These are phyloP conservation scores for Tolypocladium nubicola DNA, from an alignment of 2,329 filamentous ascomycete genomes.

Conservation along the genomic window DNA sequence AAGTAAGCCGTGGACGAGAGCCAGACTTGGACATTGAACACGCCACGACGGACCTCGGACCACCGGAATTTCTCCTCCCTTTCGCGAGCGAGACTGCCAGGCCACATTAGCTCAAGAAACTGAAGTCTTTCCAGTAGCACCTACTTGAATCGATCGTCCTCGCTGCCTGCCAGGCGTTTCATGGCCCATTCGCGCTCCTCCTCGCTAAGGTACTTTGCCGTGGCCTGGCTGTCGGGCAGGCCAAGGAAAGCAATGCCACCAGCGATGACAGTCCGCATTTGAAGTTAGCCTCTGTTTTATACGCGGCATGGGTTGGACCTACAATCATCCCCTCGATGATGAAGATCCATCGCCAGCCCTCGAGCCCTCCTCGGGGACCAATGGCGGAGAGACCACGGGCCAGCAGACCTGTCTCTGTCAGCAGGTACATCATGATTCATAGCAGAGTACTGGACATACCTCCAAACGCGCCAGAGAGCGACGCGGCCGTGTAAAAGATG, in stretches of 20 bases:
- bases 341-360: slow-evolving; percentile 53
- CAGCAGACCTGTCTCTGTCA: slow-evolving; percentile 26
- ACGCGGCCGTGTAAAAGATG: slow-evolving; percentile 57
- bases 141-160: slow-evolving; percentile 23
- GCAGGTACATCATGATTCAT: background rate
- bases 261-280: slow-evolving; percentile 38
- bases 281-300: slow-evolving; percentile 1
- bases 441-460: slow-evolving; percentile 14
- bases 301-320: slow-evolving; percentile 9
- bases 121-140: background rate
- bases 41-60: slow-evolving; percentile 51
- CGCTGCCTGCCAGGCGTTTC: slow-evolving; percentile 29
- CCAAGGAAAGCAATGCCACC: slow-evolving; percentile 39
- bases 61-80: slow-evolving; percentile 41
- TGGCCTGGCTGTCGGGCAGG: slow-evolving; percentile 44
- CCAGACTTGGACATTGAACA: slow-evolving; percentile 52
- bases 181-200: slow-evolving; percentile 41
- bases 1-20: slow-evolving; percentile 52
- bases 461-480: slow-evolving; percentile 50
- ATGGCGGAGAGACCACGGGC: slow-evolving; percentile 53
- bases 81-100: slow-evolving; percentile 12
- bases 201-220: slow-evolving; percentile 40
- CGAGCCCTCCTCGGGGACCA: slow-evolving; percentile 38
- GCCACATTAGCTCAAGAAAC: background rate
- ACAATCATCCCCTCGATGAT: slow-evolving; percentile 47